Percentiles rank a stretch among this genome's conserved stretches.
Conservation (phyloP, 1,284 basidiomycete genomes). For the Moniliophthora roreri region DNA sequence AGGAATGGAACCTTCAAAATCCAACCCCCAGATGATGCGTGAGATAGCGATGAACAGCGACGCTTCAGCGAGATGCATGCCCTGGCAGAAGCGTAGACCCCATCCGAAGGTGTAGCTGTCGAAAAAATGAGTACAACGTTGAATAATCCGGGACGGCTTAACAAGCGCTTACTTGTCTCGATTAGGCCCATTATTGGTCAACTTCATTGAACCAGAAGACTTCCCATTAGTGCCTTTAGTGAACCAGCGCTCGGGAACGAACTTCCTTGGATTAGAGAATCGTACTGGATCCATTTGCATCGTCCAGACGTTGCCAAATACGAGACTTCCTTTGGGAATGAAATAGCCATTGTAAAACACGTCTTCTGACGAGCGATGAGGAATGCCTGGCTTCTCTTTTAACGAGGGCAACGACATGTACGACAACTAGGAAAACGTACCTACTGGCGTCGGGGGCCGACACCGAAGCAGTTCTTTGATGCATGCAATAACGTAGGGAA, state of each 20-base stretch:
- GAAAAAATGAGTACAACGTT: neutral
- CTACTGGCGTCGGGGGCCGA: neutral
- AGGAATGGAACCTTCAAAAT: neutral
- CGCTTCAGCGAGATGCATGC: neutral
- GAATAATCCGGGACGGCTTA: too few relatives aligned
- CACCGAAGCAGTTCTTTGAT: conserved; percentile 2
- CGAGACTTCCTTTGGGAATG: conserved; percentile 34
- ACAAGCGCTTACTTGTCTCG: neutral
- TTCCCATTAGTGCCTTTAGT: conserved; percentile 32
- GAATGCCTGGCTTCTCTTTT: conserved; percentile 19
- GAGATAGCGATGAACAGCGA: neutral
- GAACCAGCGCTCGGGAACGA: conserved; percentile 38
- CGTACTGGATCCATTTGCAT: conserved; percentile 37
- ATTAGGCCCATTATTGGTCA: neutral
- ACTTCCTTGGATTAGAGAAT: conserved; percentile 36
- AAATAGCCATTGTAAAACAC: conserved; percentile 37
- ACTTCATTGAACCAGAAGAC: conserved; percentile 17
- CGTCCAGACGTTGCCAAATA: conserved; percentile 33
- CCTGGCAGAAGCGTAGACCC: neutral
- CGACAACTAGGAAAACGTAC: neutral
- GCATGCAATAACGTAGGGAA: conserved; percentile 1
- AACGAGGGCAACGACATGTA: neutral
- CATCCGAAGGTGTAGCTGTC: neutral
- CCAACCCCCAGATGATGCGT: neutral
- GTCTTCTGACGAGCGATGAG: conserved; percentile 27